Percentiles rank a stretch among this genome's conserved stretches.
Conservation (phyloP, 2,329 filamentous ascomycete species). For the Aureobasidium sp. region DNA sequence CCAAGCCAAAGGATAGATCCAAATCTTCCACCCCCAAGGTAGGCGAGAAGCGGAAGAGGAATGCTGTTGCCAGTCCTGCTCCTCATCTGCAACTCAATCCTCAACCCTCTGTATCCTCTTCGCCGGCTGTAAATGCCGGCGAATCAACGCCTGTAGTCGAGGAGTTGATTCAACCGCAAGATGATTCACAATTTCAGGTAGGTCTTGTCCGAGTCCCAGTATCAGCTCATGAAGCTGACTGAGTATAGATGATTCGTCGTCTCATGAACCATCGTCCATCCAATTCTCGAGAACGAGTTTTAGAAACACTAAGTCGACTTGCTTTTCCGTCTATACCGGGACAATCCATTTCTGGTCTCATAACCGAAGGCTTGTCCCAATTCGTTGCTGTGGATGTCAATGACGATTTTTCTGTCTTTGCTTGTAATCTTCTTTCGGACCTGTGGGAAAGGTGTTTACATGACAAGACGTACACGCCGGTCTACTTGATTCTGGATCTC, state of each 20-base stretch:
- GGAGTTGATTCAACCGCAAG: neutral
- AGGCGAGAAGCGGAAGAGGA: constrained; percentile 59
- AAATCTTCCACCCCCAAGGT: constrained; percentile 54
- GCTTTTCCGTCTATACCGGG: constrained; percentile 55
- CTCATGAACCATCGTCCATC: constrained; percentile 55
- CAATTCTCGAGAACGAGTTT: constrained; percentile 50
- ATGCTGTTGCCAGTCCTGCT: constrained; percentile 56
- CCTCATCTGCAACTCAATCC: constrained; percentile 34
- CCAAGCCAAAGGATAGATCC: constrained; percentile 38
- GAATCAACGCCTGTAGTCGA: constrained; percentile 1
- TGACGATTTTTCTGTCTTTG: constrained; percentile 52
- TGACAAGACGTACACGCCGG: constrained; percentile 52
- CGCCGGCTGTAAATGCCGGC: neutral
- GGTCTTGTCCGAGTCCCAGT: neutral
- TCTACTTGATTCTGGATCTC: constrained; percentile 58
- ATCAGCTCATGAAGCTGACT: constrained; percentile 8
- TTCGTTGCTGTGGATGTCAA: constrained; percentile 42
- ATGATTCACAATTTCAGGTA: constrained; percentile 12
- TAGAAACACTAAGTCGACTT: constrained; percentile 60
- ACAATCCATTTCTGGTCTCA: constrained; percentile 56
- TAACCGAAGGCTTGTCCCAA: constrained; percentile 58
- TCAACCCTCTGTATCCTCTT: neutral
- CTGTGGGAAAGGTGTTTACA: constrained; percentile 61
- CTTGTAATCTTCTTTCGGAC: constrained; percentile 55
- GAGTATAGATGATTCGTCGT: constrained; percentile 41